phyloP scores from a whole-genome alignment of 2,329 filamentous ascomycete genomes.

The Acephala macrosclerotiorum region DNA sequence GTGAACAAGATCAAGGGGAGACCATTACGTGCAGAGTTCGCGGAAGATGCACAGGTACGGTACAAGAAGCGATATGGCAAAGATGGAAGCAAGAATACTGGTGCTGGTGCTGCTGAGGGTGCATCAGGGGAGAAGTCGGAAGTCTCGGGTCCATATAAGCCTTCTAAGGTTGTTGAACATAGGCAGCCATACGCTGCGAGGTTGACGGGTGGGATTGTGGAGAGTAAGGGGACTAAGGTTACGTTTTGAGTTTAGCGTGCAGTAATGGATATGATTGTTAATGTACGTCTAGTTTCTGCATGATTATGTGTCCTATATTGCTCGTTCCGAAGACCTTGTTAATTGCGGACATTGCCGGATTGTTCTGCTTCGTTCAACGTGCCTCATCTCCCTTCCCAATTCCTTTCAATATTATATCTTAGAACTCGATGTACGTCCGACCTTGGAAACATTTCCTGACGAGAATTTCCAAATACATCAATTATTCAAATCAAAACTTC shows the following conservation, averaged over 20 bases:
- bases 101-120: slow-evolving; percentile 18
- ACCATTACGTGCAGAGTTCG: slow-evolving; percentile 86
- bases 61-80: slow-evolving; percentile 96
- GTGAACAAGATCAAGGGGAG: slow-evolving; percentile 85
- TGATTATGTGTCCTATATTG: neutral
- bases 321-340: neutral
- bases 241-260: slow-evolving; percentile 68
- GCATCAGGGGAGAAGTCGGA: slow-evolving; percentile 37
- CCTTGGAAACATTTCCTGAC: no score
- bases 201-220: slow-evolving; percentile 81
- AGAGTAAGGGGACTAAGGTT: slow-evolving; percentile 79
- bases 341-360: neutral
- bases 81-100: slow-evolving; percentile 57
- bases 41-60: slow-evolving; percentile 85
- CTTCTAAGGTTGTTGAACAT: slow-evolving; percentile 52
- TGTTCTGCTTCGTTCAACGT: neutral
- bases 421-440: no score
- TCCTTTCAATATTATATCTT: no score
- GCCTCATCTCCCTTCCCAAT: no score
- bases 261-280: neutral
- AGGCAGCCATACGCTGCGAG: slow-evolving; percentile 60
- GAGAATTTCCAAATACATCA: no score
- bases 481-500: no score
- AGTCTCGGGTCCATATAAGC: slow-evolving; percentile 28
- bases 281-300: neutral